Evolutionary conservation across 2,329 filamentous ascomycete genomes (phyloP).

Genomic region (Stachybotrys echinatus): DNA sequence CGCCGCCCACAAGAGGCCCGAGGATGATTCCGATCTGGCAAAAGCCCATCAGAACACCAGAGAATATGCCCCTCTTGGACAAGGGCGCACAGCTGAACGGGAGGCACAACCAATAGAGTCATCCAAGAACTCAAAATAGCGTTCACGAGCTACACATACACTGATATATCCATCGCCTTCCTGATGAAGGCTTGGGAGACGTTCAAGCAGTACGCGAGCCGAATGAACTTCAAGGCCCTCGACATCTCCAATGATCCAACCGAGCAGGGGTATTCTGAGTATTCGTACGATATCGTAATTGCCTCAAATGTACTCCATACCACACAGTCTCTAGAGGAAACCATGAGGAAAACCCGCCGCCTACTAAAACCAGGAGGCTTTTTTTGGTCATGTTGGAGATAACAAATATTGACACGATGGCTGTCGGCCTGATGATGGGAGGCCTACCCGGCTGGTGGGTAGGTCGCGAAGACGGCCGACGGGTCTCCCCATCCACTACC

Average conservation of each 20-base stretch:
- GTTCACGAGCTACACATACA: background rate
- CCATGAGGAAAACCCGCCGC: background rate
- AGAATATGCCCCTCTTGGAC: too few relatives aligned
- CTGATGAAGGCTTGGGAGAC: background rate
- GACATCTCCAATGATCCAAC: background rate
- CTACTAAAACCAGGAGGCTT: background rate
- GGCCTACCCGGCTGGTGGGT: constrained; percentile 9
- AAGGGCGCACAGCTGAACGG: too few relatives aligned
- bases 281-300: background rate
- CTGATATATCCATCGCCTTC: background rate
- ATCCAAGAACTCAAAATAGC: constrained; percentile 19
- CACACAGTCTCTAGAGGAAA: background rate
- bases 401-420: background rate
- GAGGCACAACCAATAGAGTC: constrained; percentile 30
- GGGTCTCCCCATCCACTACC: background rate
- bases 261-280: background rate
- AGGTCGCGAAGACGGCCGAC: constrained; percentile 2
- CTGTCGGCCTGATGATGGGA: background rate
- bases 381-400: background rate
- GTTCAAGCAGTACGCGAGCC: background rate
- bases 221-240: background rate
- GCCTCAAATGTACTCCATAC: background rate
- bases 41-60: too few relatives aligned
- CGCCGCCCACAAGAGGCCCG: constrained; percentile 20
- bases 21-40: too few relatives aligned